phyloP scores from a whole-genome alignment of 75 land plant species.

The Cupressus sempervirens region DNA sequence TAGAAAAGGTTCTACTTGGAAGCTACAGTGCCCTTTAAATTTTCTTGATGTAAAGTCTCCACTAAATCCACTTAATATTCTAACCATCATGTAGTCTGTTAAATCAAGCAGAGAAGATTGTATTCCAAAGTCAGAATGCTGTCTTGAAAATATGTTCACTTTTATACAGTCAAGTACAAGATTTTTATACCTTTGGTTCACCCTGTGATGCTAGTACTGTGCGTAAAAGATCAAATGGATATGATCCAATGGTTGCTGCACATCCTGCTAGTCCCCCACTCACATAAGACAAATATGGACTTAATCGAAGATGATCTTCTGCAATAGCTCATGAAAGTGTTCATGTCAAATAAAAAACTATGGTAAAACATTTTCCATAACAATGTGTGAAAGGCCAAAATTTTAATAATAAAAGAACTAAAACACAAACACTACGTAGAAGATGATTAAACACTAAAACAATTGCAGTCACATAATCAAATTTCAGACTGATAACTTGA shows the following conservation, averaged over 20 bases:
- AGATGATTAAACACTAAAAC: neutral
- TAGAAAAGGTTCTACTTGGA: neutral
- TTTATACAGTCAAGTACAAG: neutral
- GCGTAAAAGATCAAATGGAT: conserved; percentile 96
- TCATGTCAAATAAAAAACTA: neutral
- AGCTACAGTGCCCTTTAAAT: neutral
- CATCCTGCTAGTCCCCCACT: conserved; percentile 94
- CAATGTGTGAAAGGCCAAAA: neutral
- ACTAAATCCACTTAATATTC: neutral
- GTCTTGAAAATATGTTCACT: neutral
- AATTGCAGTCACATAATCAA: neutral
- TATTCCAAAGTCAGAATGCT: neutral
- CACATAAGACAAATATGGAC: conserved; percentile 73
- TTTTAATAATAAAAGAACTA: neutral
- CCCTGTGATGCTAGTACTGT: conserved; percentile 96
- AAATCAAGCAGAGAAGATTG: neutral
- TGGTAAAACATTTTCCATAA: neutral
- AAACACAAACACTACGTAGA: neutral
- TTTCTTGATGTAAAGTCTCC: neutral
- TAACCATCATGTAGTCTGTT: neutral
- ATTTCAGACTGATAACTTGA: neutral
- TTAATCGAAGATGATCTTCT: conserved; percentile 66
- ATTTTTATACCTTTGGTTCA: conserved; percentile 79
- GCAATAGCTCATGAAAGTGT: conserved; percentile 15
- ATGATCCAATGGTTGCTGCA: conserved; percentile 97